Conservation (phyloP, 345 rosid species). For the Melaleuca quinquenervia region DNA sequence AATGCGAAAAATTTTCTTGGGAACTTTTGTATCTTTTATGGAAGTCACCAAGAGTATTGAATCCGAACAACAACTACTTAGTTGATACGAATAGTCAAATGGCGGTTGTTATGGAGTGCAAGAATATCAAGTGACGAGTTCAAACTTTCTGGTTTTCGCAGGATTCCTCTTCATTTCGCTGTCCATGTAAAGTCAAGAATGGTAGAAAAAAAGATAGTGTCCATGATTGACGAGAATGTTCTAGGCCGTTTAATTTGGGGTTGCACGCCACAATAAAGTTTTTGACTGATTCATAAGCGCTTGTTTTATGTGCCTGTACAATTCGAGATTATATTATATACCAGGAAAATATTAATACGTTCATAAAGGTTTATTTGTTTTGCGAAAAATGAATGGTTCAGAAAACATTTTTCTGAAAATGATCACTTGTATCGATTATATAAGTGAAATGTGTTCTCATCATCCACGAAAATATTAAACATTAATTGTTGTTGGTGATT, state of each 20-base stretch:
- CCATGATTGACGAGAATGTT: neutral
- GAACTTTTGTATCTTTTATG: neutral
- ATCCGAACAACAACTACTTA: neutral
- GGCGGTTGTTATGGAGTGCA: neutral
- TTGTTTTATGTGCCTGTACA: neutral
- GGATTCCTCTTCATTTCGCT: neutral
- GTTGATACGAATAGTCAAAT: neutral
- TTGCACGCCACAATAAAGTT: neutral
- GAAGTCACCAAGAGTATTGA: neutral
- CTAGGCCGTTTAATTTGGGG: neutral
- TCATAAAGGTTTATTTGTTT: neutral
- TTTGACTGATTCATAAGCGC: neutral
- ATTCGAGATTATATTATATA: too few relatives aligned
- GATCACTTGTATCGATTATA: neutral
- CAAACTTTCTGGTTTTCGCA: neutral
- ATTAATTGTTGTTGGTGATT: neutral
- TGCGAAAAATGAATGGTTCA: accelerated
- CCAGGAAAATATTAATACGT: too few relatives aligned
- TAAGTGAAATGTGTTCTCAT: neutral
- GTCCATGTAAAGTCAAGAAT: neutral
- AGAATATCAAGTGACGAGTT: neutral
- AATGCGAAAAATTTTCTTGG: neutral
- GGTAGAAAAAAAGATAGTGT: neutral
- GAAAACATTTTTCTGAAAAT: neutral
- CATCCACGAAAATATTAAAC: neutral